A percentile compares a stretch with the other conserved stretches of the same genome.
These are phyloP conservation scores for Apiospora hydei DNA, from an alignment of 2,329 filamentous ascomycete genomes.

Conservation along the genomic window DNA sequence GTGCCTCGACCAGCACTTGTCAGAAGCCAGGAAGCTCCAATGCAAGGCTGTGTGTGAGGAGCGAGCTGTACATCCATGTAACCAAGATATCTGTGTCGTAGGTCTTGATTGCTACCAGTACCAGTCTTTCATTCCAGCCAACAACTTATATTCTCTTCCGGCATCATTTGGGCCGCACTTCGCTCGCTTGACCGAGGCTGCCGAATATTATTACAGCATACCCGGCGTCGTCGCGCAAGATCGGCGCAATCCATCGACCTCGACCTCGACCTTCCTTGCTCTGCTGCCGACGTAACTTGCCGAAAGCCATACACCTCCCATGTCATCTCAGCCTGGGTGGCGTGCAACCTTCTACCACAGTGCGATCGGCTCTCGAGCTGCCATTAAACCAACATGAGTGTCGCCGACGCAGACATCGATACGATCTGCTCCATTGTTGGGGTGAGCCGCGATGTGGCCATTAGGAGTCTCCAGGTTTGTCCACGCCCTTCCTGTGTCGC, in stretches of 20 bases:
- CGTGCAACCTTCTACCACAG: constrained; percentile 1
- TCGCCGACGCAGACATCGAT: constrained; percentile 32
- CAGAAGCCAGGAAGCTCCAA: background rate
- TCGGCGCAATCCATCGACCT: background rate
- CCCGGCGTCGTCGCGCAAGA: background rate
- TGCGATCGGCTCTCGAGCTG: constrained; percentile 3
- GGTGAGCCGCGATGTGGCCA: constrained; percentile 34
- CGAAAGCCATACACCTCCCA: background rate
- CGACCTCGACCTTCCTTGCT: background rate
- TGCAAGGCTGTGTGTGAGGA: constrained; percentile 15
- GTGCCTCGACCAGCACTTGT: no score
- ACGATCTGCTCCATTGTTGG: constrained; percentile 33
- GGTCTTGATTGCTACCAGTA: constrained; percentile 2
- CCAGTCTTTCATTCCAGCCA: constrained; percentile 7
- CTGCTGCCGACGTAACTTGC: background rate
- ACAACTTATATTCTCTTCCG: background rate
- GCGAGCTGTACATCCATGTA: background rate
- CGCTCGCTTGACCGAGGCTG: constrained; percentile 12
- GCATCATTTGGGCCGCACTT: background rate
- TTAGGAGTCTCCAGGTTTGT: constrained; percentile 39
- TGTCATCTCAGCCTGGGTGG: constrained; percentile 5
- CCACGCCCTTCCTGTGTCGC: background rate
- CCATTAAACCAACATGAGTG: background rate
- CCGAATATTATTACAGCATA: background rate
- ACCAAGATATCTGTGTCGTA: background rate